Percentiles rank a stretch among this genome's conserved stretches.
Evolutionary conservation across 2,329 filamentous ascomycete genomes (phyloP).

Genomic region (Endoconidiophora laricicola): DNA sequence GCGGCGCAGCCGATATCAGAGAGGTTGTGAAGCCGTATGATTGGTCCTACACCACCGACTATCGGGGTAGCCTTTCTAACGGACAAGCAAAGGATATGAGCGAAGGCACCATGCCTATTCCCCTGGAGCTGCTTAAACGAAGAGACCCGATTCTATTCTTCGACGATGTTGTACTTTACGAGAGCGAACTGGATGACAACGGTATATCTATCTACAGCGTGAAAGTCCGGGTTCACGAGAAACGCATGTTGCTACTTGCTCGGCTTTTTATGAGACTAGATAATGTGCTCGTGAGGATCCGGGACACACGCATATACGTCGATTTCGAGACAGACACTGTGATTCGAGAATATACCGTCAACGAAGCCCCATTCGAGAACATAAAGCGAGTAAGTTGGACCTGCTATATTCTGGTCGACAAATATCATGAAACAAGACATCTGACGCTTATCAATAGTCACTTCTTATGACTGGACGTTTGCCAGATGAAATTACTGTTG

Average conservation of each 20-base stretch:
- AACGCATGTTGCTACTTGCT: slow-evolving; percentile 66
- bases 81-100: slow-evolving; percentile 11
- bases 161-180: slow-evolving; percentile 89
- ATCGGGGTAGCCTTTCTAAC: slow-evolving; percentile 49
- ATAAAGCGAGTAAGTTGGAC: slow-evolving; percentile 46
- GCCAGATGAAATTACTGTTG: slow-evolving; percentile 58
- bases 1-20: slow-evolving; percentile 63
- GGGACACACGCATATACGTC: slow-evolving; percentile 82
- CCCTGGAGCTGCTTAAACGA: slow-evolving; percentile 69
- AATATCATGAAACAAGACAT: not conserved
- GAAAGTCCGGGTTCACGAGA: slow-evolving; percentile 87
- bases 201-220: slow-evolving; percentile 80
- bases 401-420: not conserved
- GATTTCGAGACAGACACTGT: slow-evolving; percentile 70
- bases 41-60: slow-evolving; percentile 91
- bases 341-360: slow-evolving; percentile 77
- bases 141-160: slow-evolving; percentile 93
- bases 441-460: slow-evolving; percentile 21
- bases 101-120: slow-evolving; percentile 34
- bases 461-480: slow-evolving; percentile 31
- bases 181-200: slow-evolving; percentile 96
- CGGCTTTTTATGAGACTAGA: slow-evolving; percentile 89
- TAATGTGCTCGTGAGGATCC: slow-evolving; percentile 69
- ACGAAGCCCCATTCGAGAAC: slow-evolving; percentile 64
- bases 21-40: slow-evolving; percentile 93